phyloP scores from a whole-genome alignment of 129 eudicot species.

The Flaveria linearis region DNA sequence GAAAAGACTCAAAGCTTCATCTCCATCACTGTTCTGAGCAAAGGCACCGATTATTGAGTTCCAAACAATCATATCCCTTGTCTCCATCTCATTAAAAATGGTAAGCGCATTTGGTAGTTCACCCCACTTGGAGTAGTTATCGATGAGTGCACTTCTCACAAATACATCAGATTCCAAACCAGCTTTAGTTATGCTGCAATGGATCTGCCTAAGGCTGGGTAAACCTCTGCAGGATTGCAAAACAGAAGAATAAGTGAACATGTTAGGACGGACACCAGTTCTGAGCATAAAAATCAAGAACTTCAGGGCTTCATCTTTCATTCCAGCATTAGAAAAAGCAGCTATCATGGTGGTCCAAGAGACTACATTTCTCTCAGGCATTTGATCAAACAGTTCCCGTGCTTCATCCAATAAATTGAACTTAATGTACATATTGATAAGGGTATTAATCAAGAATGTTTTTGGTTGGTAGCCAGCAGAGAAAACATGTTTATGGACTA shows the following conservation, averaged over 20 bases:
- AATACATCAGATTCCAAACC: slow-evolving; percentile 80
- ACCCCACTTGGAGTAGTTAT: slow-evolving; percentile 73
- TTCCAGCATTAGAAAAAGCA: slow-evolving; percentile 52
- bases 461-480: slow-evolving; percentile 65
- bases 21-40: slow-evolving; percentile 71
- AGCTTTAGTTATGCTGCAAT: slow-evolving; percentile 51
- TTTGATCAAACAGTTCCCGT: slow-evolving; percentile 55
- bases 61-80: slow-evolving; percentile 74
- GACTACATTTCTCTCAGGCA: slow-evolving; percentile 73
- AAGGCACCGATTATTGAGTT: slow-evolving; percentile 72
- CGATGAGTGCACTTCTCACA: slow-evolving; percentile 73
- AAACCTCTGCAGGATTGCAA: slow-evolving; percentile 60
- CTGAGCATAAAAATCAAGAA: slow-evolving; percentile 66
- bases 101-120: slow-evolving; percentile 48
- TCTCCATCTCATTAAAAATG: slow-evolving; percentile 57
- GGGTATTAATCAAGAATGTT: slow-evolving; percentile 56
- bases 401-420: slow-evolving; percentile 60
- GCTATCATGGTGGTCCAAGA: slow-evolving; percentile 86
- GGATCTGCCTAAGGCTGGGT: slow-evolving; percentile 55
- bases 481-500: slow-evolving; percentile 58
- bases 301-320: slow-evolving; percentile 41
- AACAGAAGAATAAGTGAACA: slow-evolving; percentile 69
- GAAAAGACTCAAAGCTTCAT: slow-evolving; percentile 66
- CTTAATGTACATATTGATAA: slow-evolving; percentile 61
- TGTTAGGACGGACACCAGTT: slow-evolving; percentile 60